Base-by-base conservation (phyloP, 2,329 filamentous ascomycete genomes). In the Claviceps fusiformis region DNA sequence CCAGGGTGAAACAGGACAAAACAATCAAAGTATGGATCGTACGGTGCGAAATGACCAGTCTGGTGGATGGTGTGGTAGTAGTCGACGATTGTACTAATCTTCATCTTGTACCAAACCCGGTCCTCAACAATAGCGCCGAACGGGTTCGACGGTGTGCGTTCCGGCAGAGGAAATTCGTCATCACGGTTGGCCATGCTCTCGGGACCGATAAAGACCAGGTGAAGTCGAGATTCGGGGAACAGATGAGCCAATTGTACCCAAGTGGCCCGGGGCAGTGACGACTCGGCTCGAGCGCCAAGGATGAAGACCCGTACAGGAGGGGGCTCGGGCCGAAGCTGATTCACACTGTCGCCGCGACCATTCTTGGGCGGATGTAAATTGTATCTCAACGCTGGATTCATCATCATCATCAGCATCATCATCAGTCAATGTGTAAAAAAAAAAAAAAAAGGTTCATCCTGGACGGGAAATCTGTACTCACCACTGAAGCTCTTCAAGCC, bases 1-100 rank as follows among this genome's bases (percentile, higher is more conserved):
- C 95, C 95, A 0, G 95, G 95, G 66, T 98, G 95, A 77, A 97
- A 98, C 53, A 96, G 80, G 64, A 98, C 84, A 67, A 98, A 95
- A 70, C 88, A 93, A 75, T 98, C 93, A 69, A 98, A 95, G 73
- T 98, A 98, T 0, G 93, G 93, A 67, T 98, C 93, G 67, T 95
- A 96, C 0, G 95, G 93, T 56, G 87, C 83, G 73, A 97, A 98
- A 67, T 91, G 81, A 50, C 89, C 86, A 0, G 92, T 87, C 67
- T 90, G 83, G 73, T 98, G 92, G 62, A 98, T 81, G 2, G 89
- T 97, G 71, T 98, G 92, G 74, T 95, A 98, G 73, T 98, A 96
- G 63, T 98, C 93, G 53, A 97, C 92, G 65, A 91, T 95, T 0
- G 95, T 98, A 68, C 86, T 93, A 65, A 98, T 95, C 75, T 98